These are phyloP conservation scores for Boletus sensibilis DNA, from an alignment of 768 basidiomycete species.

Conservation along the genomic window DNA sequence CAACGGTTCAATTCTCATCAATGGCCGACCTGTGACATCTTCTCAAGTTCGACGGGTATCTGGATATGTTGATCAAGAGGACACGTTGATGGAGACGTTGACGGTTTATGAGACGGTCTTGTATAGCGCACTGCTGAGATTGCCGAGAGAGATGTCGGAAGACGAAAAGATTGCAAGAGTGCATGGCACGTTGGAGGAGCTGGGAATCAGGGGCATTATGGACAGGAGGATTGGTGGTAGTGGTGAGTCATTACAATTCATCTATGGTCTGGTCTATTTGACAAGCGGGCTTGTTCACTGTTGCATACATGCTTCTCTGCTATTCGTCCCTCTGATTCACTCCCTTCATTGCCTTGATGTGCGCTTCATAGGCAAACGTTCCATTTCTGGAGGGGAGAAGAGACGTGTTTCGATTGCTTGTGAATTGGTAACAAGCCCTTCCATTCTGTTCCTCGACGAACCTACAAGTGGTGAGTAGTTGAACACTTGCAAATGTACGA, in stretches of 20 bases:
- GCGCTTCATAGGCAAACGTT: slow-evolving; percentile 61
- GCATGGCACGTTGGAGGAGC: slow-evolving; percentile 92
- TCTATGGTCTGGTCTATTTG: neutral
- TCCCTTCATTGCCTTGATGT: neutral
- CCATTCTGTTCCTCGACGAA: slow-evolving; percentile 94
- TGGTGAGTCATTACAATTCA: slow-evolving; percentile 46
- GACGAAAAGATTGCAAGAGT: slow-evolving; percentile 95
- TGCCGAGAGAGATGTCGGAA: slow-evolving; percentile 93
- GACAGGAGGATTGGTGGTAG: slow-evolving; percentile 87
- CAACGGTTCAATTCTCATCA: slow-evolving; percentile 73
- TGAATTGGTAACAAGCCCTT: slow-evolving; percentile 95
- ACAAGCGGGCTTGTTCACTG: neutral
- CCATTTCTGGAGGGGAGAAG: slow-evolving; percentile 98
- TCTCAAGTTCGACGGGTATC: slow-evolving; percentile 79
- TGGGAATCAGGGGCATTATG: slow-evolving; percentile 90
- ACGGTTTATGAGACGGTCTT: slow-evolving; percentile 98
- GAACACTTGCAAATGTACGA: neutral
- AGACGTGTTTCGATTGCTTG: slow-evolving; percentile 96
- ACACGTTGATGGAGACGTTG: slow-evolving; percentile 93
- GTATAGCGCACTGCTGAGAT: slow-evolving; percentile 84
- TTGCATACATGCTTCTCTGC: neutral
- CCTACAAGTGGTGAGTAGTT: slow-evolving; percentile 81
- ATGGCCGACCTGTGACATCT: slow-evolving; percentile 76
- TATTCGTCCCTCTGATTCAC: neutral
- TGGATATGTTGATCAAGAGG: slow-evolving; percentile 98